Base-by-base conservation (phyloP, 805 yeast genomes). In the Barnettozyma californica region DNA sequence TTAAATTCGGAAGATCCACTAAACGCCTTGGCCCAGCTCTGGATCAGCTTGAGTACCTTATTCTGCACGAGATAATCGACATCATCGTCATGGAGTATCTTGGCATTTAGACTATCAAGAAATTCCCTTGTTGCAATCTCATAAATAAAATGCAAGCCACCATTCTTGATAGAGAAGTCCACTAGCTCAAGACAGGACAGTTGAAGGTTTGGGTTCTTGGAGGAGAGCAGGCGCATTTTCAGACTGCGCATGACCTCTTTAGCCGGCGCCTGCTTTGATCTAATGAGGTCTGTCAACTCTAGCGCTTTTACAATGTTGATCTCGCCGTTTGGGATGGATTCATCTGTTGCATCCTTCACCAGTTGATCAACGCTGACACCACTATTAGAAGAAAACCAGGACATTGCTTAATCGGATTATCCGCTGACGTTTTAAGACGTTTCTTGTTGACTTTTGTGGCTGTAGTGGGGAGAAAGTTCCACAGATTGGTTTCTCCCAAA, bases 291-390 rank as follows among this genome's bases (percentile, higher is more conserved):
- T 44, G 96, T 85, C 47, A 92, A 78, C 61, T 94, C 98, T 50
- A 94, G 71, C 13, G 92, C 90, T 41, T 75, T 68, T 13, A 79
- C 74, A 50, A 85, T 68, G 59, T 91, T 96, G 41, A 86, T 74
- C 60, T 91, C 97, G 2, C 97, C 97, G 60, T 84, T 81, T 5
- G 97, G 97, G 41, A 91, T 84, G n/a, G 87, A 71, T 64, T 89
- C 96, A 35, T 91, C 83, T 1, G 97, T 88, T 16, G 96, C 95
- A 53, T 76, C 79, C 47, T 76, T 78, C 35, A 91, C 80, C 56
- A 83, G 78, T 43, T 70, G 74, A 55, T 85, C 94, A 8, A 58
- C 49, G 8, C 46, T 37, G 6, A 50, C 45, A 0, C 52, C 16
- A 1, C 41, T 13, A 4, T 43, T 46, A 8, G 62, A 52, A 1